Conservation (phyloP, 2,329 filamentous ascomycete genomes). For the Chrysosporium queenslandicum region DNA sequence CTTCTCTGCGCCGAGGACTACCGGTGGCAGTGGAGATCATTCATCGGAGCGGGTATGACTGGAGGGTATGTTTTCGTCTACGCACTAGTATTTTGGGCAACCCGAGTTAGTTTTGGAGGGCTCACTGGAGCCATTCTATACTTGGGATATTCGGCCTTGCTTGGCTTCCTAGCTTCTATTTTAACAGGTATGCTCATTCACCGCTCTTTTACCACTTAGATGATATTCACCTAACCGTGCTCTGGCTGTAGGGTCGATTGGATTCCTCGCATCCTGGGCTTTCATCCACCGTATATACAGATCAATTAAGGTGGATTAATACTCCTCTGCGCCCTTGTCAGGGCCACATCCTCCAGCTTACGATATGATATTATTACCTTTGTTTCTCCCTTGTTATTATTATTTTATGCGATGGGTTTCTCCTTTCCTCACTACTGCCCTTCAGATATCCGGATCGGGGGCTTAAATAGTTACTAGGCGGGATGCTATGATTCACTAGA, state of each 20-base stretch:
- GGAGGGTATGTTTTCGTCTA: conserved; percentile 88
- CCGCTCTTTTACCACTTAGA: not conserved
- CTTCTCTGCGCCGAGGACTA: conserved; percentile 94
- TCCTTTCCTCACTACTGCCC: not conserved
- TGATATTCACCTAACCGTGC: not conserved
- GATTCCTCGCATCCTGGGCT: conserved; percentile 88
- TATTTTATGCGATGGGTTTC: not conserved
- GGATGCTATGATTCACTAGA: too few relatives aligned
- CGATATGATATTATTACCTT: not conserved
- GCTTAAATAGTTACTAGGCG: too few relatives aligned
- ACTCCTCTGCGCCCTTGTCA: not conserved
- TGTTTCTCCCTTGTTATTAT: not conserved
- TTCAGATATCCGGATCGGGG: not conserved
- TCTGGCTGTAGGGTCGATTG: conserved; percentile 64
- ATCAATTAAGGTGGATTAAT: conserved; percentile 94
- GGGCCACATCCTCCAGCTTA: not conserved
- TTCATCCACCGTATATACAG: conserved; percentile 90
- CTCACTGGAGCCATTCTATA: conserved; percentile 83
- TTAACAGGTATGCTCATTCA: conserved; percentile 63
- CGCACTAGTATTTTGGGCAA: conserved; percentile 81
- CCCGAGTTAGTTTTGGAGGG: conserved; percentile 74
- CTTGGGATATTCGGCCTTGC: conserved; percentile 79
- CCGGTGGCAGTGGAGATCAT: conserved; percentile 96
- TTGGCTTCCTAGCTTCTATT: conserved; percentile 87
- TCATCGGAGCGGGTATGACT: conserved; percentile 81